phyloP scores from a whole-genome alignment of 1,284 basidiomycete species.

The Grifola frondosa region DNA sequence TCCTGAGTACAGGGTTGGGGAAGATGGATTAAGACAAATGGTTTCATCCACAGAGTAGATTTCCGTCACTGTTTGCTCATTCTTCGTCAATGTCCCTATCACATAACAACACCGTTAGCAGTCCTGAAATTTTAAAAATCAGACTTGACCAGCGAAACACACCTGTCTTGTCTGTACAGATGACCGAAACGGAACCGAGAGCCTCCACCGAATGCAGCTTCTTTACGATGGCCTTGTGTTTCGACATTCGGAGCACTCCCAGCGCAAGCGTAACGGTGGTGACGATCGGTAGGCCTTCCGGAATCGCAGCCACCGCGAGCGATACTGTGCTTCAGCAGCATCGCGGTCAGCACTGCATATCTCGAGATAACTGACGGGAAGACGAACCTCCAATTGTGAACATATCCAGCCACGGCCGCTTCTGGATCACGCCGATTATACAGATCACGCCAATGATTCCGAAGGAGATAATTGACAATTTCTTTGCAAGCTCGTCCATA shows the following conservation, averaged over 20 bases:
- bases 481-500: slow-evolving; percentile 97
- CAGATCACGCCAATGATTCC: slow-evolving; percentile 92
- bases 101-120: not conserved
- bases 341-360: slow-evolving; percentile 12
- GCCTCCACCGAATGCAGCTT: slow-evolving; percentile 95
- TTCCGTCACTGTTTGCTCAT: slow-evolving; percentile 93
- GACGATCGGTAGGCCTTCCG: slow-evolving; percentile 95
- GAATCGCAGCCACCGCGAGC: slow-evolving; percentile 95
- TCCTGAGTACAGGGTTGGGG: slow-evolving; percentile 28
- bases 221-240: slow-evolving; percentile 95
- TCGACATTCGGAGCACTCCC: slow-evolving; percentile 92
- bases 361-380: slow-evolving; percentile 4
- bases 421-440: slow-evolving; percentile 85
- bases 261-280: slow-evolving; percentile 96
- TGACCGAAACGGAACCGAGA: slow-evolving; percentile 90
- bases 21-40: slow-evolving; percentile 60
- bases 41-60: slow-evolving; percentile 86
- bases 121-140: slow-evolving; percentile 9
- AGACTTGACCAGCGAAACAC: no score
- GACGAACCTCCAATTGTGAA: slow-evolving; percentile 91
- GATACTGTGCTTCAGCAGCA: slow-evolving; percentile 63
- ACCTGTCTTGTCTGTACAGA: slow-evolving; percentile 98
- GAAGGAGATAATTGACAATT: slow-evolving; percentile 88
- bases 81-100: slow-evolving; percentile 90
- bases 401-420: slow-evolving; percentile 95